Evolutionary conservation across 164 flowering plant species (phyloP).

Genomic region (Umbellularia californica): DNA sequence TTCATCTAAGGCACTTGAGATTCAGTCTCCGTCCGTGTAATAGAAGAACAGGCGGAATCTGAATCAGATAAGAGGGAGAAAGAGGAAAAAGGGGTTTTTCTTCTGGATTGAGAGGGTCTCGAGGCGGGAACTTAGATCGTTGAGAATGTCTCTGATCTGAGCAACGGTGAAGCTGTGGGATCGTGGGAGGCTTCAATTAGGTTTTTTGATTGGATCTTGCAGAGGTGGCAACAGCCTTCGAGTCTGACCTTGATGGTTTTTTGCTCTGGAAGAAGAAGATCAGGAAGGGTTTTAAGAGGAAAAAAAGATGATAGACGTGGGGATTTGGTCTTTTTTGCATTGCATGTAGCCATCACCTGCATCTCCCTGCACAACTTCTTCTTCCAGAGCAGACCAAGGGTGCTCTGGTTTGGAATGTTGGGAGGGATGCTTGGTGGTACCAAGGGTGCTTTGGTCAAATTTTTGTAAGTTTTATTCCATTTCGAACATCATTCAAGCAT

Average conservation of each 20-base stretch:
- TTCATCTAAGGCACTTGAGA: slow-evolving; percentile 5
- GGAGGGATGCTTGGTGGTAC: too few relatives aligned
- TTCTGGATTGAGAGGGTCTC: slow-evolving; percentile 67
- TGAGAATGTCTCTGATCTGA: slow-evolving; percentile 62
- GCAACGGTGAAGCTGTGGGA: slow-evolving; percentile 35
- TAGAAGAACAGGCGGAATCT: slow-evolving; percentile 29
- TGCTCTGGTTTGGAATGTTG: too few relatives aligned
- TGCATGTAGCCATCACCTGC: too few relatives aligned
- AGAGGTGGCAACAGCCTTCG: slow-evolving; percentile 48
- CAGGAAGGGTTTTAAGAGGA: too few relatives aligned
- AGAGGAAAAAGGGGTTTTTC: too few relatives aligned
- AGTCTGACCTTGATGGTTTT: slow-evolving; percentile 32
- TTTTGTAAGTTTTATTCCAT: too few relatives aligned
- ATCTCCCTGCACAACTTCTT: too few relatives aligned
- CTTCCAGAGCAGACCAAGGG: too few relatives aligned
- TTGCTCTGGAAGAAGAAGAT: slow-evolving; percentile 12
- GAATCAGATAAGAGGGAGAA: slow-evolving; percentile 4
- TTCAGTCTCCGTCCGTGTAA: slow-evolving; percentile 14
- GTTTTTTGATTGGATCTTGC: slow-evolving; percentile 23
- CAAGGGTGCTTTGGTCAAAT: too few relatives aligned
- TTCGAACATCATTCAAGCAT: too few relatives aligned
- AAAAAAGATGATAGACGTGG: neutral
- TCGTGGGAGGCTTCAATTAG: slow-evolving; percentile 7
- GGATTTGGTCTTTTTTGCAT: too few relatives aligned
- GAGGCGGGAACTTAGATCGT: slow-evolving; percentile 62